These are phyloP conservation scores for Rhodotorula paludigena DNA, from an alignment of 768 basidiomycete genomes.

Conservation along the genomic window DNA sequence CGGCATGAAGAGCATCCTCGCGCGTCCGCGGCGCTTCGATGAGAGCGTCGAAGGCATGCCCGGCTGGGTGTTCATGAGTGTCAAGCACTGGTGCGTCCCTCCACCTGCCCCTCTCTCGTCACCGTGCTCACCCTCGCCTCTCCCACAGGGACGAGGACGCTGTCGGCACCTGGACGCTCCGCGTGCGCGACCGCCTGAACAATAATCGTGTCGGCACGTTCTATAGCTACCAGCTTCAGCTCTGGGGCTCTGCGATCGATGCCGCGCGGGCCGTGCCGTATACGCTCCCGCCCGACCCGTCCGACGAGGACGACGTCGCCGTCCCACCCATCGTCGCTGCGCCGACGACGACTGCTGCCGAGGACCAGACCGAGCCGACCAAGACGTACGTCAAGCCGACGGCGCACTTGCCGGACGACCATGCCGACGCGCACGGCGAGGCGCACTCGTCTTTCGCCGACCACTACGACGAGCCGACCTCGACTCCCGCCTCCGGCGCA, in stretches of 20 bases:
- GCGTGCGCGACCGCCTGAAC: constrained; percentile 65
- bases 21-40: constrained; percentile 65
- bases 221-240: constrained; percentile 82
- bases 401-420: constrained; percentile 76
- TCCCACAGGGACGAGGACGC: constrained; percentile 79
- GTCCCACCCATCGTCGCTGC: background rate
- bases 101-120: constrained; percentile 19
- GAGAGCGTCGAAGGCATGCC: constrained; percentile 63
- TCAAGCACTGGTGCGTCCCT: constrained; percentile 86
- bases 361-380: constrained; percentile 48
- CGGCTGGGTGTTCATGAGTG: constrained; percentile 98
- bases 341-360: constrained; percentile 28
- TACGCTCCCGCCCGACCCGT: constrained; percentile 26
- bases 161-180: constrained; percentile 82
- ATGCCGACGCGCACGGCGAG: constrained; percentile 72
- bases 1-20: constrained; percentile 78
- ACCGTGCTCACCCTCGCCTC: constrained; percentile 23
- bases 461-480: constrained; percentile 28
- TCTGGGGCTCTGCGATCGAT: constrained; percentile 86
- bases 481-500: constrained; percentile 5
- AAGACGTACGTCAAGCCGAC: constrained; percentile 80
- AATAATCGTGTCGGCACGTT: constrained; percentile 61
- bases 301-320: constrained; percentile 10
- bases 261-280: constrained; percentile 55
- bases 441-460: constrained; percentile 56